phyloP scores from a whole-genome alignment of 2,329 filamentous ascomycete species.

The Alternaria ethzedia region DNA sequence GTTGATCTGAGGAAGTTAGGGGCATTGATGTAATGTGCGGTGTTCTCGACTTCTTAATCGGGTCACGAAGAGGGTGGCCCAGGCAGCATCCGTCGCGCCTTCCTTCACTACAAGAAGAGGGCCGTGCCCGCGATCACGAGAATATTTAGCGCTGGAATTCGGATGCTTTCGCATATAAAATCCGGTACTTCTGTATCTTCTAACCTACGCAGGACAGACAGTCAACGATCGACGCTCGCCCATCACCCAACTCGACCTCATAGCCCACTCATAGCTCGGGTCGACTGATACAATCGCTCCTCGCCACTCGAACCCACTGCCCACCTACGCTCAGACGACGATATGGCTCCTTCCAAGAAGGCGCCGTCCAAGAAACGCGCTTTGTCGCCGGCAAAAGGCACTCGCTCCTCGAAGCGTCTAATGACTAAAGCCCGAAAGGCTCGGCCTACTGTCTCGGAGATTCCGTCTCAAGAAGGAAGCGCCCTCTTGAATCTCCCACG shows the following conservation, averaged over 20 bases:
- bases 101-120: background rate
- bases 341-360: background rate
- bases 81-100: background rate
- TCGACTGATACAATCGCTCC: no score
- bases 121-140: background rate
- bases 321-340: background rate
- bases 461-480: background rate
- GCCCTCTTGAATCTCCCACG: background rate
- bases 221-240: no score
- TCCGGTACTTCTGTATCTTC: no score
- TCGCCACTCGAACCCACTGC: fast-evolving
- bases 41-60: background rate
- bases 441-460: background rate
- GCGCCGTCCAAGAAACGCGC: background rate
- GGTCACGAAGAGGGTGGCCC: background rate
- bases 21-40: background rate
- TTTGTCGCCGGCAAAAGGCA: background rate
- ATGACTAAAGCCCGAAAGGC: background rate
- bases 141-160: background rate
- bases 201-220: no score
- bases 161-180: background rate
- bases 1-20: background rate
- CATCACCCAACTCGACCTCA: no score
- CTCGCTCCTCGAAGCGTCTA: background rate
- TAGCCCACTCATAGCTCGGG: no score